Percentiles rank a stretch among this genome's conserved stretches.
These are phyloP conservation scores for Penstemon eatonii DNA, from an alignment of 257 asterid genomes.

Conservation along the genomic window DNA sequence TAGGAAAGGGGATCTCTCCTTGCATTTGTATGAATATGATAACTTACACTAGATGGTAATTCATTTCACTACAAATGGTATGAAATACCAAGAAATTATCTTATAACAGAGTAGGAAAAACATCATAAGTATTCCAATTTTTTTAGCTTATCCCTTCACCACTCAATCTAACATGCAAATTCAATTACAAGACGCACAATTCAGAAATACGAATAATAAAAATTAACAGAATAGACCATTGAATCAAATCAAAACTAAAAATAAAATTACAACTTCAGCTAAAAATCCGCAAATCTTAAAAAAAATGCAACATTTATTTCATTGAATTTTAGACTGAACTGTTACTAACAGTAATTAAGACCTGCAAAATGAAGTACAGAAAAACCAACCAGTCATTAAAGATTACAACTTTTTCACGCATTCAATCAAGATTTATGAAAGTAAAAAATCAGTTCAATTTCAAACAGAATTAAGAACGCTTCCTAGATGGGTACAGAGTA, in stretches of 20 bases:
- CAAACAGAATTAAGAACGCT: not conserved
- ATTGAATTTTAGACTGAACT: conserved; percentile 8
- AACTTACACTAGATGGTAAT: no score
- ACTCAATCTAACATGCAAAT: not conserved
- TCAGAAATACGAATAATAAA: not conserved
- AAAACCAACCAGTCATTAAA: not conserved
- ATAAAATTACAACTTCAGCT: not conserved
- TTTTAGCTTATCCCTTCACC: not conserved
- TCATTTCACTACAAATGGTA: no score
- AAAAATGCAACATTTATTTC: not conserved
- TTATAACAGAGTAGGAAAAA: not conserved
- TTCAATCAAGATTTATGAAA: conserved; percentile 8
- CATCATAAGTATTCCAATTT: not conserved
- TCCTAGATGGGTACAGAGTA: conserved; percentile 4
- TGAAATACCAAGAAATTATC: not conserved
- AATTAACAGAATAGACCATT: not conserved
- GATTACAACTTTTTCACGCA: conserved; percentile 22
- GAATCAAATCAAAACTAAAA: conserved; percentile 7
- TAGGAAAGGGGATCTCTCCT: no score
- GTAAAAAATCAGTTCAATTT: not conserved
- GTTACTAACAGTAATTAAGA: conserved; percentile 9
- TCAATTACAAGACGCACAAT: not conserved
- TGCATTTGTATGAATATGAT: no score
- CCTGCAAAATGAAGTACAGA: conserved; percentile 12
- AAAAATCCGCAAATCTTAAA: not conserved